Evolutionary conservation across 805 yeast genomes (phyloP), one percentile per base, ranked within the genome.

Genomic region (Phaffomyces thermotolerans): DNA sequence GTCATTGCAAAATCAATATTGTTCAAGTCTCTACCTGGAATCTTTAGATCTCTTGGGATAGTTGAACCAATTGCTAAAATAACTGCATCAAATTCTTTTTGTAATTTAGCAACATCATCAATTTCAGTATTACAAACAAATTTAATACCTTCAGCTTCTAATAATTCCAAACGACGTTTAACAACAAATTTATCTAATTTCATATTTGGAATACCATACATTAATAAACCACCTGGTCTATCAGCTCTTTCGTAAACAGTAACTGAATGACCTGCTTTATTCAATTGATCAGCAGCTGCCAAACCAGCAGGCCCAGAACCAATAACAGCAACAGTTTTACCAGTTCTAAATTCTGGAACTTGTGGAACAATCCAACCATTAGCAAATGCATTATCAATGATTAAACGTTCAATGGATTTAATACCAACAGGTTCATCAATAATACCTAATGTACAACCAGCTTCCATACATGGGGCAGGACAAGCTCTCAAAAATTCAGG

Each of bases 121-220:
- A 91, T 76, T 40, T 90, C 81, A 41, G 87, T 78, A 63, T 76
- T 79, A 56, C 85, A 78, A 36, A 84, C 73, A 59, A 91, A 88
- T 23, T 76, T 75, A 56, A 91, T 72, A 42, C 99, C 99, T 65
- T 91, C 96, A 37, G 87, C 95, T 27, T 75, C 84, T 74, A 91
- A 70, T 63, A 93, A 72, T 61, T 91, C 95, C 45, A 93, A 76
- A 73, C 98, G 88, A 63, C 98, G 81, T 71, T 88, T 85, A 47
- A 91, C 96, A 61, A 93, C 78, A 22, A 81, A 72, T 74, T 91
- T 91, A 67, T 91, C 99, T 56, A 91, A 75, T 72, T 91, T 91
- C 99, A 91, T 91, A 74, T 91, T 91, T 55, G 99, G 99, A 68
- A 91, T 91, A 78, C 99, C 99, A 66, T 91, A 91, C 98, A 93